Conservation (phyloP, 202 grass and related monocot species). For the Schoenoplectus triqueter region DNA sequence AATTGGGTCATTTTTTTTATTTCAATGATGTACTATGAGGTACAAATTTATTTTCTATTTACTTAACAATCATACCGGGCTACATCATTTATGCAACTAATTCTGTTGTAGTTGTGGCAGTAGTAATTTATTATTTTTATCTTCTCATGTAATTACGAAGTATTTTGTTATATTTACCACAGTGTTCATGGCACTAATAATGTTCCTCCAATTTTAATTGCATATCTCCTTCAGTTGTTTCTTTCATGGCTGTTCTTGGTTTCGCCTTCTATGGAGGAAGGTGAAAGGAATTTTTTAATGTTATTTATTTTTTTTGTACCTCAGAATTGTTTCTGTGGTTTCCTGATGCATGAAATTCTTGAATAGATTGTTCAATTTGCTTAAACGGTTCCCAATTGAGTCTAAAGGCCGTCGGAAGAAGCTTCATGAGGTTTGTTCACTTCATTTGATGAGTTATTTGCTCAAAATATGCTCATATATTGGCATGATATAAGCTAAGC, state of each 20-base stretch:
- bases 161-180: background rate
- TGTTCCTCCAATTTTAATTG: background rate
- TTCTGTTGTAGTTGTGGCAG: background rate
- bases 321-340: slow-evolving; percentile 14
- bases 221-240: slow-evolving; percentile 62
- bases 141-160: background rate
- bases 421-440: slow-evolving; percentile 79
- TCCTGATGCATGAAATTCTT: slow-evolving; percentile 36
- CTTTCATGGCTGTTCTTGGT: slow-evolving; percentile 74
- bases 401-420: slow-evolving; percentile 96
- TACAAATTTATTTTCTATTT: background rate
- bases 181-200: background rate
- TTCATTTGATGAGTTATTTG: slow-evolving; percentile 37
- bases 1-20: background rate
- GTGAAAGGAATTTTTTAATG: slow-evolving; percentile 35
- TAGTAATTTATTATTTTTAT: background rate
- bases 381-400: slow-evolving; percentile 94
- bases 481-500: background rate
- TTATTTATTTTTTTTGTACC: slow-evolving; percentile 37
- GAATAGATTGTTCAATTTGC: slow-evolving; percentile 76
- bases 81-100: background rate
- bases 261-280: slow-evolving; percentile 71
- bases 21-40: background rate
- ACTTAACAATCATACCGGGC: background rate
- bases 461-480: background rate